These are phyloP conservation scores for Rhizophora mangle DNA, from an alignment of 345 rosid species.

Conservation along the genomic window DNA sequence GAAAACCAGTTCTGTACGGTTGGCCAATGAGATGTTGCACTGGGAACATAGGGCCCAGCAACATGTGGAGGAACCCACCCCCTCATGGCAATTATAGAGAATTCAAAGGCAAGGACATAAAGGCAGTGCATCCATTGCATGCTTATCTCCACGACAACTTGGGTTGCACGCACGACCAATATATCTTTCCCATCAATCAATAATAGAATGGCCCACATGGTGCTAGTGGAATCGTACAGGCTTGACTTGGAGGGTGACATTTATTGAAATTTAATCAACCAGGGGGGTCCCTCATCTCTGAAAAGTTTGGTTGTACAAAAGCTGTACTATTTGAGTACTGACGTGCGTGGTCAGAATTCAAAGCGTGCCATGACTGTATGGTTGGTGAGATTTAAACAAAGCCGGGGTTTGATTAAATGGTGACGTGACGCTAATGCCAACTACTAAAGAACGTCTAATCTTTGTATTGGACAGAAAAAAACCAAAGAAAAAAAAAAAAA, in stretches of 20 bases:
- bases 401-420: background rate
- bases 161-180: conserved; percentile 11
- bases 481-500: too few species aligned
- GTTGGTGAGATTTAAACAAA: background rate
- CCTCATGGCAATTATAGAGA: background rate
- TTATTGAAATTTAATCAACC: background rate
- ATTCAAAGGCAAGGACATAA: conserved; percentile 11
- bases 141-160: conserved; percentile 6
- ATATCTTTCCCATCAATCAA: background rate
- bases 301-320: conserved; percentile 9
- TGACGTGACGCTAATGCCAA: background rate
- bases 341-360: background rate
- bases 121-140: conserved; percentile 3
- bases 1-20: conserved; percentile 15
- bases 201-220: conserved; percentile 6
- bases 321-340: conserved; percentile 16
- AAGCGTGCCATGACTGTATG: background rate
- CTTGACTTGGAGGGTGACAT: background rate
- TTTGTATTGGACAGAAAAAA: background rate
- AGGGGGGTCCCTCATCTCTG: background rate
- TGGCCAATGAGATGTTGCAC: conserved; percentile 21
- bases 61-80: conserved; percentile 16
- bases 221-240: background rate
- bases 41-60: background rate
- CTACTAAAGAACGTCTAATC: too few species aligned